A percentile compares a stretch with the other conserved stretches of the same genome.
These are phyloP conservation scores for Saccharomycopsis schoenii DNA, from an alignment of 805 yeast genomes.

Conservation along the genomic window DNA sequence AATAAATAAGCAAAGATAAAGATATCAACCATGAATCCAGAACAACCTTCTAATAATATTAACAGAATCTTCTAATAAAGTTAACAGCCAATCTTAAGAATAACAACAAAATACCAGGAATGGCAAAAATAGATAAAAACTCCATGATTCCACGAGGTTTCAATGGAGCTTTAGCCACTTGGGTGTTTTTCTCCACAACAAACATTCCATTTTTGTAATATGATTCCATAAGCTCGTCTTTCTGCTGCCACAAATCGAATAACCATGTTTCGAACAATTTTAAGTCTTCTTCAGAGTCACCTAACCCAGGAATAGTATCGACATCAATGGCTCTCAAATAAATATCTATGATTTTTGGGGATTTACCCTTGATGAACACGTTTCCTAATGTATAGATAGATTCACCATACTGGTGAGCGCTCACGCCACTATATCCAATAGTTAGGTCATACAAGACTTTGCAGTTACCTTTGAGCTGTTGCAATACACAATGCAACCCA, in stretches of 20 bases:
- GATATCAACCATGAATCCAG: not conserved
- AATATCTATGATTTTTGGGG: conserved; percentile 59
- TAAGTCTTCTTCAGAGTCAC: conserved; percentile 34
- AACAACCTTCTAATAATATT: not conserved
- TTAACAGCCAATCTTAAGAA: conserved; percentile 2
- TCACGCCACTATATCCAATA: conserved; percentile 69
- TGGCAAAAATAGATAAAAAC: conserved; percentile 11
- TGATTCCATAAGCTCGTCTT: conserved; percentile 60
- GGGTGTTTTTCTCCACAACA: not conserved
- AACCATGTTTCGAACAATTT: conserved; percentile 67
- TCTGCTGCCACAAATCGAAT: conserved; percentile 59
- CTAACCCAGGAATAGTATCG: conserved; percentile 52
- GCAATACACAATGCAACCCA: conserved; percentile 63
- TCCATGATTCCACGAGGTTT: conserved; percentile 8
- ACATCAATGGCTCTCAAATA: conserved; percentile 51
- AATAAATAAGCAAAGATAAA: not conserved
- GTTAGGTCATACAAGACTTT: conserved; percentile 72
- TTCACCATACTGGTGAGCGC: conserved; percentile 61
- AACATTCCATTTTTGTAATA: conserved; percentile 51
- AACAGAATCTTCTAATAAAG: not conserved
- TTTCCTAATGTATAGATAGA: conserved; percentile 55
- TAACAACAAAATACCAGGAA: conserved; percentile 7
- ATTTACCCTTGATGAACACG: conserved; percentile 58
- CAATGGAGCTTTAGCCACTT: conserved; percentile 9
- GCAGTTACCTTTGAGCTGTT: conserved; percentile 42